These are phyloP conservation scores for Neofusicoccum parvum DNA, from an alignment of 2,329 filamentous ascomycete genomes.

Conservation along the genomic window DNA sequence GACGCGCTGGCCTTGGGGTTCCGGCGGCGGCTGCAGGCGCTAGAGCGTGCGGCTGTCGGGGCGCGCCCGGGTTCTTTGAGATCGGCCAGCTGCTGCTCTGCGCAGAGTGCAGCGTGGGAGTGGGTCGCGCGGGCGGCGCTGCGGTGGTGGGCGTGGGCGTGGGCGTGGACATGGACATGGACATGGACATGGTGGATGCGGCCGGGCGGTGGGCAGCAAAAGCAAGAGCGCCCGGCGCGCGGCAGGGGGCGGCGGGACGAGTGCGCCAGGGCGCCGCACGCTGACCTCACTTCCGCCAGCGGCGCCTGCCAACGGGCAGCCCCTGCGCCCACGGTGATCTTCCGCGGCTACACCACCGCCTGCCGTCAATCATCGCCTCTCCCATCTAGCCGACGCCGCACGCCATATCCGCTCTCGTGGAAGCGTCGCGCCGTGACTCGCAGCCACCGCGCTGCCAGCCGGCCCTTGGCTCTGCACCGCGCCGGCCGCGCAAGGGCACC, in stretches of 20 bases:
- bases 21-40: constrained; percentile 11
- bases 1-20: background rate
- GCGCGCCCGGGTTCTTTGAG: background rate
- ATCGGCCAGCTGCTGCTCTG: background rate
- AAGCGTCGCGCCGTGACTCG: background rate
- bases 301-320: no score
- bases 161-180: background rate
- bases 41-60: background rate
- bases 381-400: background rate
- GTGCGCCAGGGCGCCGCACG: background rate
- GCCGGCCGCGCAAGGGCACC: background rate
- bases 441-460: background rate
- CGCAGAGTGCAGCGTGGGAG: background rate
- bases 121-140: background rate
- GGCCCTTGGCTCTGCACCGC: no score
- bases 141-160: background rate
- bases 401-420: background rate
- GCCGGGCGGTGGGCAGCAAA: background rate
- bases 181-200: background rate
- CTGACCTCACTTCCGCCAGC: no score
- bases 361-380: background rate
- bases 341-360: constrained; percentile 9
- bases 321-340: background rate
- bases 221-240: background rate
- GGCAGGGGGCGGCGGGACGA: background rate